Base-by-base conservation (phyloP, 345 rosid genomes). In the Geranium brycei region DNA sequence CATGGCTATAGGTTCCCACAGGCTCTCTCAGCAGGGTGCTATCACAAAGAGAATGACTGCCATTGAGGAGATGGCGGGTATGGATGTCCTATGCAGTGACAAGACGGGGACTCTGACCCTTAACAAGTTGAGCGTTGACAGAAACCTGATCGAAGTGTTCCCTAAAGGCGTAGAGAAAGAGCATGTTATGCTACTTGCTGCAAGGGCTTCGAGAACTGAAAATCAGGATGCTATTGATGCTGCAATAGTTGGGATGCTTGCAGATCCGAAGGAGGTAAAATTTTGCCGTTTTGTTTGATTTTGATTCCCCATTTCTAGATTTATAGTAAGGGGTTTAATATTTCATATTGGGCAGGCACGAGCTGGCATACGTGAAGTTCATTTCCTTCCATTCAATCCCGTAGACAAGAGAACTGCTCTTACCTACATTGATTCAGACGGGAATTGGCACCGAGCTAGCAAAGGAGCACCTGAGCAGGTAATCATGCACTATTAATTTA, bases 41-140 rank as follows among this genome's bases (percentile, higher is more conserved):
- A 80, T 80, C 68, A 80, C 81, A 35, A 80, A 80, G 74, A 75
- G 84, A 65, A 80, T 80, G 84, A 80, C 84, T 38, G 84, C 84
- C 69, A 80, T 80, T 8, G 84, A 80, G 65, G 84, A 80, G 69
- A 80, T 80, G 84, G 84, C 84, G 1, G 84, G 84, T 4, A 80
- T 80, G 84, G 84, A 80, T 59, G 79, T 80, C 57, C 68, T 80
- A 3, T 80, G 84, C 61, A 80, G 84, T 55, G 84, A 80, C 64
- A 80, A 80, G 61, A 80, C 84, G 0, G 84, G 84, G 40, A 80
- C 84, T 23, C 84, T 80, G 58, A 80, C 84, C 68, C 81, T 77
- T 58, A 80, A 80, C 79, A 80, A 80, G 79, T 79, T 80, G 51
- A 64, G 65, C 0, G 84, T 80, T 15, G 84, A 80, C 76, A 77